These are phyloP conservation scores for Cynara cardunculus DNA, from an alignment of 129 eudicot species.

Conservation along the genomic window DNA sequence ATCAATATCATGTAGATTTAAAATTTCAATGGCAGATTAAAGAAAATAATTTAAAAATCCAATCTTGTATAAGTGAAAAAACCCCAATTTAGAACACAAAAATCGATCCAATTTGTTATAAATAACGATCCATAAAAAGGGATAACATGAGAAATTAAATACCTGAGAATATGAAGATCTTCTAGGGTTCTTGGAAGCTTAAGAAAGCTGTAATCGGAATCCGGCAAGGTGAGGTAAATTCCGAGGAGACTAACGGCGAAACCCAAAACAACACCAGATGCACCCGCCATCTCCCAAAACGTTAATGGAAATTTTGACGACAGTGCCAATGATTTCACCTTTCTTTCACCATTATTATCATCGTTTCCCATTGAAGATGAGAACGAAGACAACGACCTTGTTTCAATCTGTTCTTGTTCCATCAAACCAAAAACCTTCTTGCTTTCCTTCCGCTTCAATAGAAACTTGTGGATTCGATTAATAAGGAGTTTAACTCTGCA, in stretches of 20 bases:
- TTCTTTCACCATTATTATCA: conserved; percentile 18
- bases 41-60: background rate
- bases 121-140: background rate
- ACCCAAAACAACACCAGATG: conserved; percentile 51
- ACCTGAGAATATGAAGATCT: conserved; percentile 86
- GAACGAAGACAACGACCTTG: background rate
- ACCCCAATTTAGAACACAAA: background rate
- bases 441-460: background rate
- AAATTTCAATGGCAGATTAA: conserved; percentile 8
- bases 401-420: background rate
- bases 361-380: conserved; percentile 4
- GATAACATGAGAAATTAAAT: background rate
- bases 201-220: conserved; percentile 85
- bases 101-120: background rate
- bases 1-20: background rate
- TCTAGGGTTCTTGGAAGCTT: conserved; percentile 82
- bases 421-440: background rate
- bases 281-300: conserved; percentile 51
- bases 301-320: conserved; percentile 60
- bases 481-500: background rate
- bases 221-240: conserved; percentile 78
- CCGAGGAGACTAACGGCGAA: conserved; percentile 57
- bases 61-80: background rate
- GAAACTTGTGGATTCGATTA: background rate
- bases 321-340: background rate